Percentiles rank a stretch among this genome's conserved stretches.
phyloP scores from a whole-genome alignment of 1,284 basidiomycete species.

The Chalciporus piperatoides region DNA sequence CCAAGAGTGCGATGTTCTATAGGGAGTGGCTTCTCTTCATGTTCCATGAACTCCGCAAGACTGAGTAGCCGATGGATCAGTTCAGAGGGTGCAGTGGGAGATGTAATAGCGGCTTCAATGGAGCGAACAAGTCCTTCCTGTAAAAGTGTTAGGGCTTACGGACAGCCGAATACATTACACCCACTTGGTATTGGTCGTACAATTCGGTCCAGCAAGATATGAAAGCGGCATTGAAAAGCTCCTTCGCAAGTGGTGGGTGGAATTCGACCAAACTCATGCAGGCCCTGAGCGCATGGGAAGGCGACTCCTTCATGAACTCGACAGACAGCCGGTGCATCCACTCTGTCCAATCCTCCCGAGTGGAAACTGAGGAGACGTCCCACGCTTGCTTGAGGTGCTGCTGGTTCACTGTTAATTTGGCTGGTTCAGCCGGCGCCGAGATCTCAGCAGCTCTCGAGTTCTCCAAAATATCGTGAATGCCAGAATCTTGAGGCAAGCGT shows the following conservation, averaged over 20 bases:
- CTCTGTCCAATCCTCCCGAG: slow-evolving; percentile 90
- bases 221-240: slow-evolving; percentile 98
- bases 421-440: slow-evolving; percentile 75
- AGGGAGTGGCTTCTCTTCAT: slow-evolving; percentile 94
- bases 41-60: slow-evolving; percentile 99
- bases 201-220: slow-evolving; percentile 97
- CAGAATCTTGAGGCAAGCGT: slow-evolving; percentile 75
- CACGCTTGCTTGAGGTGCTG: slow-evolving; percentile 97
- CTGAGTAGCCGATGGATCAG: slow-evolving; percentile 93
- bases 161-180: slow-evolving; percentile 18
- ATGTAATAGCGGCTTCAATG: slow-evolving; percentile 88
- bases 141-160: slow-evolving; percentile 7
- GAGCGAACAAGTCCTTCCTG: slow-evolving; percentile 92
- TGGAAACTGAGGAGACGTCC: slow-evolving; percentile 82
- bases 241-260: slow-evolving; percentile 88
- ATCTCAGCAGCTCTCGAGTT: slow-evolving; percentile 63
- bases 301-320: slow-evolving; percentile 98
- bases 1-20: slow-evolving; percentile 94
- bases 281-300: slow-evolving; percentile 94
- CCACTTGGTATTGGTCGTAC: slow-evolving; percentile 92
- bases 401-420: slow-evolving; percentile 94
- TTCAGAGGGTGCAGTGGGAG: slow-evolving; percentile 77
- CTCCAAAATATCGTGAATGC: slow-evolving; percentile 61
- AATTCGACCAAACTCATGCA: slow-evolving; percentile 94
- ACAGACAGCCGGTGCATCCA: slow-evolving; percentile 95